Base-by-base conservation (phyloP, 169 alveolate genomes). In the Cryptosporidium andersoni region DNA sequence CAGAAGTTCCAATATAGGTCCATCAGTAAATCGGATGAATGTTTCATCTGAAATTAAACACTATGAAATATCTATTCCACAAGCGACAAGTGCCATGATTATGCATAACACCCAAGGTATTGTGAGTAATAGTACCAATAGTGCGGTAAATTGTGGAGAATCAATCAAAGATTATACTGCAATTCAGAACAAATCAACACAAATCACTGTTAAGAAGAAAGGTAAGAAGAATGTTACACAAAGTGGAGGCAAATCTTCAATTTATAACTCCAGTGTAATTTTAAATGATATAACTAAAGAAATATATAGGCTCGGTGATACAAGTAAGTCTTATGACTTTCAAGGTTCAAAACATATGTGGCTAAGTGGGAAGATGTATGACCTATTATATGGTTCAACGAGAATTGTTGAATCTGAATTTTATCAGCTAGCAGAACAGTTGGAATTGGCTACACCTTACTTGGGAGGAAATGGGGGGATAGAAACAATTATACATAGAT, bases 401-500 rank as follows among this genome's bases (percentile, higher is more conserved):
- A 68, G 85, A 14, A 8, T 74, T 9, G 85, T 68, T 25, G 85
- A 74, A 2, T 58, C 51, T 4, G 85, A 74, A 53, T 42, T 74
- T 12, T 58, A 64, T 36, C 85, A 74, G 34, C 67, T 74, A 6
- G 85, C 85, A 2, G 85, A 74, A 5, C 85, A 74, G 49, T 37
- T 74, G 40, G 85, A 74, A 34, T 34, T 74, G n/a, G 40, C 68
- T 4, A 74, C 85, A 25, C 85, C 85, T 25, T 47, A 52, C 2
- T 48, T 74, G 16, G 67, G 74, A 8, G 42, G 45, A 36, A 25
- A 37, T 58, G 85, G 60, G 37, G 85, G 85, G 5, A 25, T 74
- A 37, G 85, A 74, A 8, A 74, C 60, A 68, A 74, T 74, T 66
- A 53, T 74, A 12, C 85, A 74, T 36, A 40, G 85, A 43, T 74